Base-by-base conservation (phyloP, 1,284 basidiomycete genomes). In the Papiliotrema terrestris region DNA sequence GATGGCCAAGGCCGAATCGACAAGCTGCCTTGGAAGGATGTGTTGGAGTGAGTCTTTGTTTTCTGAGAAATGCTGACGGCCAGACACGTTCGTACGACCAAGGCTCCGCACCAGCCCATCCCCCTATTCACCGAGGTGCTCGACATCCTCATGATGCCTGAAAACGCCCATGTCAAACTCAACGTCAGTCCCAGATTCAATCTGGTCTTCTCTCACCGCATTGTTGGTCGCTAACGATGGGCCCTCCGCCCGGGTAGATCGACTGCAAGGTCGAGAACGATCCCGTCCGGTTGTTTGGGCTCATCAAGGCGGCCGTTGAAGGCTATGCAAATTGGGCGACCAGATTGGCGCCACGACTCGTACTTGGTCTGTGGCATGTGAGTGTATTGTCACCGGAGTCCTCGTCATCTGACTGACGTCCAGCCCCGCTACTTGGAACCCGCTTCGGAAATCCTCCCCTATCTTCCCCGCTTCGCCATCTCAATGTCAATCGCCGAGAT, bases 41-140 rank as follows among this genome's bases (percentile, higher is more conserved):
- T 70, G 0, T 58, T 77, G n/a, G 73, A 77, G 74, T 77, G 49
- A 57, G 72, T 69, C 15, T 15, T 0, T 32, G 4, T 6, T 15
- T 19, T 22, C n/a, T 32, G 20, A 19, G 17, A 1, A 23, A 19
- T 20, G 35, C 38, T 22, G 22, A 13, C n/a, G 20, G 8, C 25
- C 54, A 76, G 75, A 71, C 83, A 93, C 68, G 84, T 92, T 44
- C 82, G 86, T 52, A 98, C 95, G 19, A 77, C 81, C 63, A 86
- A 92, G 75, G 80, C 84, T 63, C 95, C 95, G 14, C 82, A 82
- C 61, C 92, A 94, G 72, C 69, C 86, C 9, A 93, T 97, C 62
- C 93, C 93, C 4, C 89, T 89, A 8, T 93, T 97, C 69, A 82
- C 80, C 19, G 85, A 95, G 74, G 89, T 91, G 0, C 74, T 96